Evolutionary conservation across 306 rosid species (phyloP), one percentile per base, ranked within the genome.

Genomic region (Echinosophora koreensis): DNA sequence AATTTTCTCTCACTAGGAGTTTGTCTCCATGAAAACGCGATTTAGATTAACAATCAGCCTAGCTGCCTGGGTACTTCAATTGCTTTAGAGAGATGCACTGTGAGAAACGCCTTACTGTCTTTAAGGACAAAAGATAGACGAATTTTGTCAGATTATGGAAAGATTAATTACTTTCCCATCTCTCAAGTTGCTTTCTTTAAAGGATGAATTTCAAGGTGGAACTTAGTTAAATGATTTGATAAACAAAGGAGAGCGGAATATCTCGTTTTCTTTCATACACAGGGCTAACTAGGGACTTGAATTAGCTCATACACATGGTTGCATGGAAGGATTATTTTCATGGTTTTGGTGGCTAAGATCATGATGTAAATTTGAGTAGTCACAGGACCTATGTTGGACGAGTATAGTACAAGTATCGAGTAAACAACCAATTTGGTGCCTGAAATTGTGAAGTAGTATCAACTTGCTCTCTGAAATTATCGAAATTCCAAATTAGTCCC

Each of bases 301-400:
- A 34, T 62, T 17, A 62, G 34, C 35, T 76, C 32, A 32, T 22
- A 50, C 77, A 41, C 63, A 42, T 15, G 42, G 56, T 63, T 34
- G 79, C 51, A 72, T 67, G 37, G 58, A 47, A 58, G 76, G 11
- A 81, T 37, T 7, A 55, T 12, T 80, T 72, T 80, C 52, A 69
- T 71, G 66, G 22, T 66, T 64, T 50, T 39, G 30, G 72, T 35
- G 64, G 71, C 27, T 69, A 77, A 35, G 58, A 77, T 16, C 57
- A 59, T 64, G 35, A 39, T 71, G 70, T 52, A 58, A 35, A 22
- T 22, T 22, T 22, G 22, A 22, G 22, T 22, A 30, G 32, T 3
- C 32, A 30, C 32, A 3, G 2, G 32, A 2, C 32, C 32, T 2
- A 30, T 30, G 32, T 30, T 1, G 32, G 32, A 30, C 3, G 32